A percentile compares a stretch with the other conserved stretches of the same genome.
Evolutionary conservation across 2,329 filamentous ascomycete genomes (phyloP).

Genomic region (Graphiopsis chlorocephala): DNA sequence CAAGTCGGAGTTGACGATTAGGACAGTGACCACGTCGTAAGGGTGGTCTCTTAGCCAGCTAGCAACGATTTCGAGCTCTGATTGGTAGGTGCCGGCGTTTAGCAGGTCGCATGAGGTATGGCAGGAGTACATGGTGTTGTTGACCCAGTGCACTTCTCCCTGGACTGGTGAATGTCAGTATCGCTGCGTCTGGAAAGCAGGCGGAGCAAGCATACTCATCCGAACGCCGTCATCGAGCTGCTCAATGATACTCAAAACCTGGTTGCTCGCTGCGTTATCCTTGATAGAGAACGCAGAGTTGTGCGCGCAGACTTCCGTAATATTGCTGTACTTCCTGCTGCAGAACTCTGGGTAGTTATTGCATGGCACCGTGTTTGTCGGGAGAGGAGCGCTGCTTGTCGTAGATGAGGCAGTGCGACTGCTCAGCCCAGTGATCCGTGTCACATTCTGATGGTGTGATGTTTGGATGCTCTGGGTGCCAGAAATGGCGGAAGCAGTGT

Average conservation of each 20-base stretch:
- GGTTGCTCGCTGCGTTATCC: constrained; percentile 74
- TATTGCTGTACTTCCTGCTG: constrained; percentile 72
- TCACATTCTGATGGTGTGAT: background rate
- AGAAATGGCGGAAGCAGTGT: constrained; percentile 20
- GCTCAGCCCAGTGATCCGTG: constrained; percentile 3
- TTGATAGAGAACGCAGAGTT: constrained; percentile 74
- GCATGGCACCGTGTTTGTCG: constrained; percentile 74
- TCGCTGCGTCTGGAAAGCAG: background rate
- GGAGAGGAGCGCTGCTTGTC: constrained; percentile 30
- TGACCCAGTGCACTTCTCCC: constrained; percentile 57
- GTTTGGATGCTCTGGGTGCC: constrained; percentile 21
- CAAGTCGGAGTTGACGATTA: constrained; percentile 81
- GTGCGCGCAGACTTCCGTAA: constrained; percentile 74
- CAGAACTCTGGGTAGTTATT: constrained; percentile 74
- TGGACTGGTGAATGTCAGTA: constrained; percentile 45
- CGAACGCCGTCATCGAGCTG: constrained; percentile 77
- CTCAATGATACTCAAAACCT: constrained; percentile 62
- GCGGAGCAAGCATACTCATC: constrained; percentile 45
- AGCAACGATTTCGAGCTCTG: constrained; percentile 67
- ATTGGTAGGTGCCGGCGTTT: constrained; percentile 72
- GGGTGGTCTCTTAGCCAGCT: constrained; percentile 73
- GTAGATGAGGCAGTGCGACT: constrained; percentile 30
- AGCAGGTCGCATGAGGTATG: constrained; percentile 81
- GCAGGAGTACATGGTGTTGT: constrained; percentile 69
- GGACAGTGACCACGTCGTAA: constrained; percentile 81